phyloP scores from a whole-genome alignment of 2,329 filamentous ascomycete species.

The Penicillium sp. region DNA sequence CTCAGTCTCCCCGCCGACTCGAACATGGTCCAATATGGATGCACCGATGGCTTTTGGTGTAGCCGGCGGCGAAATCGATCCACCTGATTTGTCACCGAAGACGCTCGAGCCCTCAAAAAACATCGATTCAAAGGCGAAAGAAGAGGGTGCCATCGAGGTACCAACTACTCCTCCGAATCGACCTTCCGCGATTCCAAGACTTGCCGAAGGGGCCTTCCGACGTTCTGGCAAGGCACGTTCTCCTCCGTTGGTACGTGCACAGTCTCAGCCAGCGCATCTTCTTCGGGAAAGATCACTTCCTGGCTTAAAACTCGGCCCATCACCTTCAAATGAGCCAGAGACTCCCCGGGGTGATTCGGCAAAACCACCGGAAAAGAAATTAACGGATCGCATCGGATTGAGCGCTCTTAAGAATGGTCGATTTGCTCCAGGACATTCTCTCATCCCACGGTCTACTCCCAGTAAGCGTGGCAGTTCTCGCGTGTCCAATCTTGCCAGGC shows the following conservation, averaged over 20 bases:
- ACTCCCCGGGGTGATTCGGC: conserved; percentile 23
- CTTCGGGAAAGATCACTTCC: conserved; percentile 27
- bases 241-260: conserved; percentile 51
- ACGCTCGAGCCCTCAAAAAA: background rate
- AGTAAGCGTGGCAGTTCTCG: conserved; percentile 64
- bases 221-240: conserved; percentile 40
- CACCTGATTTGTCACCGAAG: conserved; percentile 9
- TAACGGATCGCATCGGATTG: conserved; percentile 70
- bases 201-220: conserved; percentile 36
- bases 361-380: conserved; percentile 65
- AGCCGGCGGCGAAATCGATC: background rate
- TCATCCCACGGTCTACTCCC: conserved; percentile 84
- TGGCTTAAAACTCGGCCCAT: conserved; percentile 23
- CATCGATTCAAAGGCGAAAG: conserved; percentile 12
- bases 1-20: conserved; percentile 6
- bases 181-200: conserved; percentile 42
- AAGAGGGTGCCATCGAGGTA: conserved; percentile 10
- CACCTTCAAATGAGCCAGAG: conserved; percentile 21
- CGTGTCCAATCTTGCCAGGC: conserved; percentile 87
- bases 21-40: conserved; percentile 7
- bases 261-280: conserved; percentile 50
- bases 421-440: conserved; percentile 56
- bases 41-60: background rate
- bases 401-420: conserved; percentile 61
- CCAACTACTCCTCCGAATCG: conserved; percentile 27